Conservation (phyloP, 1,139 yeast species). For the Yamadazyma friedrichii region DNA sequence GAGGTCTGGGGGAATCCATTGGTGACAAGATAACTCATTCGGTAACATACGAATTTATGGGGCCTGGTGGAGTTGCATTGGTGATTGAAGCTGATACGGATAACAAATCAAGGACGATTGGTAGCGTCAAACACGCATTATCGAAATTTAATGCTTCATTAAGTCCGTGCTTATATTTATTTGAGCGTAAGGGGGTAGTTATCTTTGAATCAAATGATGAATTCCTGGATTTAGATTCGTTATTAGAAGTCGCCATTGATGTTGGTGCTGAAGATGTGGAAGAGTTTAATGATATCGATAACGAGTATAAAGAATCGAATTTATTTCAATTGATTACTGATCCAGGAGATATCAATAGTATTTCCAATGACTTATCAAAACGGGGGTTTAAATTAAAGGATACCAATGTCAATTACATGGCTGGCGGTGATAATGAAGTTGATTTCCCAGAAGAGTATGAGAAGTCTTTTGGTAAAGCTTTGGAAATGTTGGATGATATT, state of each 20-base stretch:
- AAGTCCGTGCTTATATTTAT: conserved; percentile 76
- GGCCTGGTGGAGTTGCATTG: conserved; percentile 88
- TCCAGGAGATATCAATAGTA: conserved; percentile 57
- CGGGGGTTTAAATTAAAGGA: conserved; percentile 63
- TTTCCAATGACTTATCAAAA: conserved; percentile 57
- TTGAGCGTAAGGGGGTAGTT: conserved; percentile 74
- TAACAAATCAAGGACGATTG: conserved; percentile 80
- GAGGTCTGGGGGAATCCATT: conserved; percentile 65
- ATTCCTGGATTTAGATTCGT: conserved; percentile 51
- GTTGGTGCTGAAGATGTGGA: conserved; percentile 83
- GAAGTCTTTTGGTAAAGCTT: conserved; percentile 56
- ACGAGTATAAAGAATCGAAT: conserved; percentile 40
- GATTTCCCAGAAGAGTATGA: conserved; percentile 51
- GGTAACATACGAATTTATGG: conserved; percentile 82
- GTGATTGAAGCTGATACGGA: conserved; percentile 86
- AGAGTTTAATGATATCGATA: conserved; percentile 41
- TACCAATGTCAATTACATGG: conserved; percentile 65
- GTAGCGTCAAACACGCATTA: conserved; percentile 72
- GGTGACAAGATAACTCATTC: conserved; percentile 35
- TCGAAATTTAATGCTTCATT: conserved; percentile 67
- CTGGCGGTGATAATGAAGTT: conserved; percentile 61
- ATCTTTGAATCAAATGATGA: conserved; percentile 44
- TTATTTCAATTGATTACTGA: conserved; percentile 51
- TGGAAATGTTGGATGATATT: conserved; percentile 63
- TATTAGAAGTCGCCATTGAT: conserved; percentile 74